Base-by-base conservation (phyloP, 805 yeast genomes). In the Kodamaea kaohsiungensis region DNA sequence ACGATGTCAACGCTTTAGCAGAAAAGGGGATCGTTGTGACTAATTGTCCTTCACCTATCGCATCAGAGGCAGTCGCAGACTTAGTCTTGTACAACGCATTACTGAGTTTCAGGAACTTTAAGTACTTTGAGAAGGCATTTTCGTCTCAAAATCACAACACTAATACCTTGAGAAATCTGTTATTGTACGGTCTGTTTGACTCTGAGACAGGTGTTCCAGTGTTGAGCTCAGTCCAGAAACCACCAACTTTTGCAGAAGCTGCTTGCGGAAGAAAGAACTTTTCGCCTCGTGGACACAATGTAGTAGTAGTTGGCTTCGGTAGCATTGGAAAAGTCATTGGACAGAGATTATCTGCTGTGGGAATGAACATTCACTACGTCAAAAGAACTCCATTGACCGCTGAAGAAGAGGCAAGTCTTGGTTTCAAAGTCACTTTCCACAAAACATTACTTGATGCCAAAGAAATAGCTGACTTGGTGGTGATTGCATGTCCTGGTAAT, bases 31-130 rank as follows among this genome's bases (percentile, higher is more conserved):
- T 66, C n/a, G 53, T 57, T 19, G 56, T 66, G 54, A 61, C 68
- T 46, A 64, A 65, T 38, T 62, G 64, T 17, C 65, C 70, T 3
- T 57, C 66, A 10, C 59, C 56, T 12, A 59, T 65, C 3, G 67
- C 70, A 1, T 65, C 60, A n/a, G 68, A 60, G 39, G 63, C 65
- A 2, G 70, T 66, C 46, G 69, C 70, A 4, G 70, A 66, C 49
- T 61, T 66, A 59, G 69, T 60, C 13, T 57, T 65, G 38, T 66
- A 55, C 52, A 59, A 62, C 46, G 53, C 69, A 6, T 55, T 66
- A 55, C 62, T 60, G 49, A 62, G 66, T 22, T 66, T 66, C 59
- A 57, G 70, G 25, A 63, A 64, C 60, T 64, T 65, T 54, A 46
- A 49, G 38, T 49, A 63, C 19, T 59, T 59, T 16, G 53, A 55